These are phyloP conservation scores for Sonneratia caseolaris DNA, from an alignment of 345 rosid species.

Conservation along the genomic window DNA sequence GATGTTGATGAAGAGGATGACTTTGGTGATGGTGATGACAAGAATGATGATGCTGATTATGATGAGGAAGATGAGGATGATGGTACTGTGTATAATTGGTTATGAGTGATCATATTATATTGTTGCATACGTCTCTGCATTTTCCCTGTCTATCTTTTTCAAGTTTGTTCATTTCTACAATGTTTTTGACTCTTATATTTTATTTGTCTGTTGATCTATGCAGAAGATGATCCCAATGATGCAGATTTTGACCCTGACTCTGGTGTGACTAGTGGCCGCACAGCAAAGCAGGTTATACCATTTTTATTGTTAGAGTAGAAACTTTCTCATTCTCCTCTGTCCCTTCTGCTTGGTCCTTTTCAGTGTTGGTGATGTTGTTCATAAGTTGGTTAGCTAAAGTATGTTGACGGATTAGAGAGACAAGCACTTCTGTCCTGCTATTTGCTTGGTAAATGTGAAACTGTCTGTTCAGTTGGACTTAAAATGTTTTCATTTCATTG, in stretches of 20 bases:
- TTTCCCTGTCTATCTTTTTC: not conserved
- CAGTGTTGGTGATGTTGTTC: not conserved
- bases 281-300: conserved; percentile 44
- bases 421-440: not conserved
- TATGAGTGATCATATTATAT: not conserved
- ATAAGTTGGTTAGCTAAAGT: not conserved
- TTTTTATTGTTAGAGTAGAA: not conserved
- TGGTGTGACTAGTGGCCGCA: conserved; percentile 29
- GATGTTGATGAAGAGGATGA: conserved; percentile 26
- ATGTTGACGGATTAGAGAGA: not conserved
- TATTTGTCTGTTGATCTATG: conserved; percentile 19
- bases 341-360: not conserved
- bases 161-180: not conserved
- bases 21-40: conserved; percentile 14
- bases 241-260: conserved; percentile 89
- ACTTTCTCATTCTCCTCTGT: not conserved
- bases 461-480: not conserved
- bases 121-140: not conserved
- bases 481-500: not conserved
- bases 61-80: conserved; percentile 81
- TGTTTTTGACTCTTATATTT: conserved; percentile 3
- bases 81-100: conserved; percentile 26
- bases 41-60: conserved; percentile 60
- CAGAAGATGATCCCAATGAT: conserved; percentile 99
- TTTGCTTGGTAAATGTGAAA: not conserved